Conservation (phyloP, 345 rosid species). For the Syzygium grande region DNA sequence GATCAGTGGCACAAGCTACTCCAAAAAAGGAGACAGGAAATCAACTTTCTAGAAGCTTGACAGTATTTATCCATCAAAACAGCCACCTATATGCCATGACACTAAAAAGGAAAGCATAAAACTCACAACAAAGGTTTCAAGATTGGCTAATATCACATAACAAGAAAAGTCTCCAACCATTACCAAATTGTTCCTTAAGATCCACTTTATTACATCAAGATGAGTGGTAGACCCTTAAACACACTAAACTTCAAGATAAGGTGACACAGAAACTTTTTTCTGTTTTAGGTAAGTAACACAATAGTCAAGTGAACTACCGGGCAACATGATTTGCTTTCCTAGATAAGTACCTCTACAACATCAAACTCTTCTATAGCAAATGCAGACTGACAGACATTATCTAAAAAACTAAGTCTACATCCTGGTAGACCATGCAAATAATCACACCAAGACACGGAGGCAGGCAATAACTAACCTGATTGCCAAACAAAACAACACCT, state of each 20-base stretch:
- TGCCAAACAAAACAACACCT: conserved; percentile 57
- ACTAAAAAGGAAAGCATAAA: neutral
- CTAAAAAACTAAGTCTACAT: neutral
- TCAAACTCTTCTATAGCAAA: neutral
- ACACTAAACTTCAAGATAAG: neutral
- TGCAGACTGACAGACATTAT: neutral
- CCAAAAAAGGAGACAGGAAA: neutral
- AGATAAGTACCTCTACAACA: neutral
- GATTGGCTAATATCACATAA: neutral
- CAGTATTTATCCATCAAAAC: neutral
- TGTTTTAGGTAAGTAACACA: neutral
- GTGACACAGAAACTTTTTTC: neutral
- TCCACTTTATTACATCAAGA: neutral
- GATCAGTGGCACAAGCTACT: neutral
- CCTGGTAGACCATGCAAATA: neutral
- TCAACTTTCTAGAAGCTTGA: neutral
- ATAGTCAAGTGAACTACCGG: neutral
- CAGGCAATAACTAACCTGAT: conserved; percentile 42
- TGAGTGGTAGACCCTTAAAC: neutral
- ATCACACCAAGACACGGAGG: neutral
- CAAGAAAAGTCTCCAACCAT: neutral
- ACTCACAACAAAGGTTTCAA: neutral
- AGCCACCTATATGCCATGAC: neutral
- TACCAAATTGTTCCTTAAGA: neutral
- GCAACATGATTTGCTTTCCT: neutral